Percentiles rank a stretch among this genome's conserved stretches.
Conservation (phyloP, 2,329 filamentous ascomycete genomes). For the Knufia fluminis region DNA sequence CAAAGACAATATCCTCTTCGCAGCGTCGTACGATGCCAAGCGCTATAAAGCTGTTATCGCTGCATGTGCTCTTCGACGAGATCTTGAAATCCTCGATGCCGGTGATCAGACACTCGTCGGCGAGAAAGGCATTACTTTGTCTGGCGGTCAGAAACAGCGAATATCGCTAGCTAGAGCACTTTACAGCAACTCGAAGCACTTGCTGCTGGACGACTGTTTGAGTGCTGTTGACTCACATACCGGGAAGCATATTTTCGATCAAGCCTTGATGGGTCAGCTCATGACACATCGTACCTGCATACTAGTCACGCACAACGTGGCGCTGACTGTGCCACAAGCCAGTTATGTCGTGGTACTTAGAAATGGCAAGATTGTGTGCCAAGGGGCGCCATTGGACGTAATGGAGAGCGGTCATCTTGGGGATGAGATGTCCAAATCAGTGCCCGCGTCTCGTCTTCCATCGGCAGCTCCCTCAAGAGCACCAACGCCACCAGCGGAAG, state of each 20-base stretch:
- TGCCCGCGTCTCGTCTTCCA: slow-evolving; percentile 56
- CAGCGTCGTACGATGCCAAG: slow-evolving; percentile 66
- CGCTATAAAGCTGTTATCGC: slow-evolving; percentile 82
- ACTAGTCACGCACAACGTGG: slow-evolving; percentile 87
- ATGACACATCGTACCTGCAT: slow-evolving; percentile 89
- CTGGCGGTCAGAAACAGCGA: slow-evolving; percentile 93
- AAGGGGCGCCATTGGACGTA: slow-evolving; percentile 69
- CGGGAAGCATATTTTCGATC: slow-evolving; percentile 93
- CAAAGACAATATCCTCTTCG: slow-evolving; percentile 91
- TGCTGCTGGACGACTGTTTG: slow-evolving; percentile 88
- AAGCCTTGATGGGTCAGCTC: slow-evolving; percentile 79
- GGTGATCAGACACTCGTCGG: slow-evolving; percentile 91
- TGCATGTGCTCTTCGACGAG: slow-evolving; percentile 82
- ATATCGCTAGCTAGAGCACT: slow-evolving; percentile 93
- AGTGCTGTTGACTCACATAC: slow-evolving; percentile 97
- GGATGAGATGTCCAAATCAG: slow-evolving; percentile 71
- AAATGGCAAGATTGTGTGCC: slow-evolving; percentile 68
- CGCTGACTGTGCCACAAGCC: slow-evolving; percentile 73
- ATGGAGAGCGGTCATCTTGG: slow-evolving; percentile 82
- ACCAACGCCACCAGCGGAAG: slow-evolving; percentile 57
- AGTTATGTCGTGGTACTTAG: slow-evolving; percentile 76
- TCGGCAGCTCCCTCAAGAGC: slow-evolving; percentile 71
- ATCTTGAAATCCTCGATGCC: slow-evolving; percentile 82
- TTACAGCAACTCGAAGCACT: slow-evolving; percentile 87
- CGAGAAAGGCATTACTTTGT: slow-evolving; percentile 94